These are phyloP conservation scores for Backusella australiensis DNA, from an alignment of 192 early-diverging fungal species.

Conservation along the genomic window DNA sequence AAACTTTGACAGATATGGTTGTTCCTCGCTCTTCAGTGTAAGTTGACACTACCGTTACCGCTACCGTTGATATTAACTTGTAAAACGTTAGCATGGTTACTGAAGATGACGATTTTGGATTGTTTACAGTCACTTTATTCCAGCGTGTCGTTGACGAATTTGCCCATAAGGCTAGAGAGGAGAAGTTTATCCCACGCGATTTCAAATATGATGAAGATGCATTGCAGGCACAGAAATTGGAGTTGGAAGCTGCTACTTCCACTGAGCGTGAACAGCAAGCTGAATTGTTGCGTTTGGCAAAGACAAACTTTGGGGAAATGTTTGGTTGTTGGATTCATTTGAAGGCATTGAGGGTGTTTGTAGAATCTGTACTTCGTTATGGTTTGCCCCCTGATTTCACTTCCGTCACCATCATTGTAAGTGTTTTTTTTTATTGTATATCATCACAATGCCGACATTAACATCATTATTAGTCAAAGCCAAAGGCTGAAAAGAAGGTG, in stretches of 20 bases:
- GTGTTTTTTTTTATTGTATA: background rate
- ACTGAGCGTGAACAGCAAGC: slow-evolving; percentile 67
- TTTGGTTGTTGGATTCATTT: slow-evolving; percentile 92
- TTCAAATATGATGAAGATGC: slow-evolving; percentile 89
- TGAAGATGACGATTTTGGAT: slow-evolving; percentile 93
- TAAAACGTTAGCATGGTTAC: slow-evolving; percentile 63
- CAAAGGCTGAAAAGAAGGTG: slow-evolving; percentile 81
- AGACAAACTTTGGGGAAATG: slow-evolving; percentile 93
- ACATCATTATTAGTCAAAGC: slow-evolving; percentile 52
- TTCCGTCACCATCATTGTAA: slow-evolving; percentile 67
- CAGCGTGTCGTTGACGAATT: slow-evolving; percentile 90
- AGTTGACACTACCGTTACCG: slow-evolving; percentile 15
- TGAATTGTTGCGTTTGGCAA: slow-evolving; percentile 78
- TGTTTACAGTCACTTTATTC: slow-evolving; percentile 93
- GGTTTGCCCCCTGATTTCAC: slow-evolving; percentile 95
- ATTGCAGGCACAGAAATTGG: slow-evolving; percentile 76
- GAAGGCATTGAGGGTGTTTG: slow-evolving; percentile 92
- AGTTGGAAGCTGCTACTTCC: slow-evolving; percentile 54
- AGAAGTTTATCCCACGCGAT: slow-evolving; percentile 92
- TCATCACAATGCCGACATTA: background rate
- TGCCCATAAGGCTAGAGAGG: slow-evolving; percentile 82
- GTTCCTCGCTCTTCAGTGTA: slow-evolving; percentile 93
- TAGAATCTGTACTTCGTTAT: slow-evolving; percentile 96
- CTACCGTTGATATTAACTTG: background rate
- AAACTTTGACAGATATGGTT: slow-evolving; percentile 90